Evolutionary conservation across 768 basidiomycete species (phyloP), one percentile per base, ranked within the genome.

Genomic region (Coprinopsis strossmayeri): DNA sequence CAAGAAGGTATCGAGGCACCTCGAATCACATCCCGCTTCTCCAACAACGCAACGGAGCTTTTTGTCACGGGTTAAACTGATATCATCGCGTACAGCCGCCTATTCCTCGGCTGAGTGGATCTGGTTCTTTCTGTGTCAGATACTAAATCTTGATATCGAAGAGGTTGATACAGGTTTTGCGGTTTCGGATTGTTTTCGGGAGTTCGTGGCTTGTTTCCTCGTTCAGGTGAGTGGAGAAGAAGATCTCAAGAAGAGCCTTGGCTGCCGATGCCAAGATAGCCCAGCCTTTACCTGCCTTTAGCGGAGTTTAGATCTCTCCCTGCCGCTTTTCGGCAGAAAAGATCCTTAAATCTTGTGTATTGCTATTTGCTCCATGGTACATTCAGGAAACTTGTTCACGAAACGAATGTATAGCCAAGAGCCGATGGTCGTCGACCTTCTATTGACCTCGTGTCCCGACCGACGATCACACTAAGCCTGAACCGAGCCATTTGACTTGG

Each of bases 151-250:
- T 11, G 9, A 42, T 18, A 42, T 42, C 40, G 9, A 23, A 23
- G 11, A 38, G 12, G 17, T 5, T 9, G 17, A 17, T 24, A 21
- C 5, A 38, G 5, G 35, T 38, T 18, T 17, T 24, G 7, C 24
- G 10, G 11, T 42, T 17, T 32, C 43, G 43, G 43, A 32, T 28
- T 28, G 43, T 32, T n/a, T 28, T 45, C 43, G 43, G 43, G 7
- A 32, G 12, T 5, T 42, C 24, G 40, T 17, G 5, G 18, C 5
- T 15, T 18, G n/a, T n/a, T n/a, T n/a, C n/a, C n/a, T n/a, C n/a
- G 27, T 28, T 27, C 43, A 45, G 25, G 5, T 45, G 27, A 20
- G 28, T 5, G 12, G 43, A 17, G 27, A 32, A 32, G 15, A 32
- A 32, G 43, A 45, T 28, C 43, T 45, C 11, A 23, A 23, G 41